Conservation (phyloP, 495 filamentous ascomycete genomes). For the Elasticomyces elasticus region DNA sequence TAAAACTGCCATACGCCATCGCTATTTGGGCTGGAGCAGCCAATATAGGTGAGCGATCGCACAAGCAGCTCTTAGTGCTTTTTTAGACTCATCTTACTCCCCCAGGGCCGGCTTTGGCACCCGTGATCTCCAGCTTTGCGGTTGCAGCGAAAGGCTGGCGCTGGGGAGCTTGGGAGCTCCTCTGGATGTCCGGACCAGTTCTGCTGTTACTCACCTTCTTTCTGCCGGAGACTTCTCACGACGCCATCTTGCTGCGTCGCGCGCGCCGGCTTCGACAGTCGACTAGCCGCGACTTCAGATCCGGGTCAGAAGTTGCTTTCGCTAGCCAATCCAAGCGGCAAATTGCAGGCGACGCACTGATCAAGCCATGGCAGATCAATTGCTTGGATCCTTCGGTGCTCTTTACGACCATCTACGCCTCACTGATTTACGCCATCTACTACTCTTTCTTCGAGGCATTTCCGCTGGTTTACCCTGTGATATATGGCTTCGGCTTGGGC, state of each 20-base stretch:
- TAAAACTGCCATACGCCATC: neutral
- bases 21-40: too few species aligned
- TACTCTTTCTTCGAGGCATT: constrained; percentile 47
- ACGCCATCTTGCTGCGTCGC: neutral
- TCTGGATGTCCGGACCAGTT: neutral
- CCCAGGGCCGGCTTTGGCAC: neutral
- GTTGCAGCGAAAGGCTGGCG: neutral
- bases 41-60: too few species aligned
- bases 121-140: neutral
- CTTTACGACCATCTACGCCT: constrained; percentile 49
- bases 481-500: constrained; percentile 50
- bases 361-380: constrained; percentile 50
- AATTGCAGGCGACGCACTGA: constrained; percentile 43
- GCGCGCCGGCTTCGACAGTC: neutral
- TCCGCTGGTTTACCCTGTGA: constrained; percentile 50
- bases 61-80: neutral
- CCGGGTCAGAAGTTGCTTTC: neutral
- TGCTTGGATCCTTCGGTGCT: constrained; percentile 50
- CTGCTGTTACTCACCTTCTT: neutral
- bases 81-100: too few species aligned
- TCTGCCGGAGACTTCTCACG: neutral
- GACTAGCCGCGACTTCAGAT: neutral
- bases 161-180: neutral
- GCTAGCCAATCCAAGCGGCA: too few species aligned
- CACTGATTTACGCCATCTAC: constrained; percentile 29